phyloP scores from a whole-genome alignment of 2,329 filamentous ascomycete genomes.

The Endocalyx cinctus region DNA sequence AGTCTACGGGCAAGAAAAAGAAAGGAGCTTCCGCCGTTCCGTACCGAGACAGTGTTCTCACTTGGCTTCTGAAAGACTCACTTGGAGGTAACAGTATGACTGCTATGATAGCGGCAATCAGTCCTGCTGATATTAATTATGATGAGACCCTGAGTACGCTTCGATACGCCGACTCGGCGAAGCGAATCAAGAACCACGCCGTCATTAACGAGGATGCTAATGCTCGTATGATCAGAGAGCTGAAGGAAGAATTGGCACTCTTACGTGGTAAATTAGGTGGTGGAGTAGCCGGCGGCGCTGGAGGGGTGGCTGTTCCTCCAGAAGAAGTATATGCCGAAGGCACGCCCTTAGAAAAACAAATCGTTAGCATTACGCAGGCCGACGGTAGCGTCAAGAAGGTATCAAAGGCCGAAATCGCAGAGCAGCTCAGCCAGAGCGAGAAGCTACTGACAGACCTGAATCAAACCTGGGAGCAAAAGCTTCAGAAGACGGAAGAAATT shows the following conservation, averaged over 20 bases:
- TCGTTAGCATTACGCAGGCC: slow-evolving; percentile 84
- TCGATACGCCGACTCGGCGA: slow-evolving; percentile 94
- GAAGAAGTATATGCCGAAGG: slow-evolving; percentile 89
- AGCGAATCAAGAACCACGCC: slow-evolving; percentile 99
- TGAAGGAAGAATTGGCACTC: slow-evolving; percentile 89
- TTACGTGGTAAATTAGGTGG: slow-evolving; percentile 80
- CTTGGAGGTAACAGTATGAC: slow-evolving; percentile 98
- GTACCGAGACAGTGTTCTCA: slow-evolving; percentile 93
- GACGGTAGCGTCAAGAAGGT: slow-evolving; percentile 92
- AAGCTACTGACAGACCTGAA: slow-evolving; percentile 95
- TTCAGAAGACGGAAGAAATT: slow-evolving; percentile 91
- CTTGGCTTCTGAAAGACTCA: slow-evolving; percentile 95
- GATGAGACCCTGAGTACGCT: slow-evolving; percentile 95
- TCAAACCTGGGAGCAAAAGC: slow-evolving; percentile 97
- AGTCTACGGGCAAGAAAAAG: slow-evolving; percentile 80
- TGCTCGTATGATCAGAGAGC: slow-evolving; percentile 94
- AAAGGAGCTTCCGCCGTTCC: slow-evolving; percentile 75
- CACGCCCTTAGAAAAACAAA: slow-evolving; percentile 90
- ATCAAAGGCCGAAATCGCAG: slow-evolving; percentile 95
- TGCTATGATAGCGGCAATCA: slow-evolving; percentile 98
- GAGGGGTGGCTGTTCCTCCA: slow-evolving; percentile 47
- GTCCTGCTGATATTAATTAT: slow-evolving; percentile 97
- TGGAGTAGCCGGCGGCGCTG: slow-evolving; percentile 38
- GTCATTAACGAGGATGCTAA: slow-evolving; percentile 99
- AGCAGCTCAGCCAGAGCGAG: slow-evolving; percentile 93